Evolutionary conservation across 1,284 basidiomycete genomes (phyloP), one percentile per base, ranked within the genome.

Genomic region (Cutaneotrichosporon dermatis): DNA sequence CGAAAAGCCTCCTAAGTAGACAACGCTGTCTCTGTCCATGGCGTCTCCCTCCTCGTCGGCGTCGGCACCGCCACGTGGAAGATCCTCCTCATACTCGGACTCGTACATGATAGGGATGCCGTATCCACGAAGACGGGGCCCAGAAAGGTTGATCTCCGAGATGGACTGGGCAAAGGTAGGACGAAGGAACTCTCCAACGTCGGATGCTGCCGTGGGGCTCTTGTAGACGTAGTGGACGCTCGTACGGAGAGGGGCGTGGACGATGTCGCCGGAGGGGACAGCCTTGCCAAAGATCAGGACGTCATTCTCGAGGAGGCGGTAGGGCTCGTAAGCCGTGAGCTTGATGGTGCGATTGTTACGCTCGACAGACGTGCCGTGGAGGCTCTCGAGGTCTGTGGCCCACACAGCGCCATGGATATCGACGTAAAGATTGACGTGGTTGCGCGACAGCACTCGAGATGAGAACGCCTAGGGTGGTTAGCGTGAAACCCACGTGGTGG

Each of bases 261-360:
- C 39, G 13, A 43, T 56, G 39, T 55, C 52, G 25, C 45, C 25
- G 36, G 48, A 41, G 42, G 39, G 13, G 33, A 74, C 62, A 3
- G 33, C 9, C 46, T 67, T 67, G 53, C 72, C 88, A 4, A 74
- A 57, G n/a, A 59, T 48, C 39, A 74, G 60, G 1, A 48, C 42
- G 55, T 73, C 70, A 15, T 60, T 57, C 15, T 75, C 49, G 7
- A 57, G 34, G 1, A 73, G 55, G 42, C 64, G 64, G 15, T 65
- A 40, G 6, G 69, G 68, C 7, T 53, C 36, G 37, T 56, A 39
- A 2, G 57, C 11, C 4, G 25, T n/a, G 44, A 57, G 16, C 36
- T 45, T 42, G 40, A 45, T 43, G 16, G 34, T 15, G 16, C 49
- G 4, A 8, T 6, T 2, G 15, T 48, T 13, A 4, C 44, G 25